Evolutionary conservation across 2,329 filamentous ascomycete genomes (phyloP), one percentile per base, ranked within the genome.

Genomic region (Ascocoryne sarcoides): DNA sequence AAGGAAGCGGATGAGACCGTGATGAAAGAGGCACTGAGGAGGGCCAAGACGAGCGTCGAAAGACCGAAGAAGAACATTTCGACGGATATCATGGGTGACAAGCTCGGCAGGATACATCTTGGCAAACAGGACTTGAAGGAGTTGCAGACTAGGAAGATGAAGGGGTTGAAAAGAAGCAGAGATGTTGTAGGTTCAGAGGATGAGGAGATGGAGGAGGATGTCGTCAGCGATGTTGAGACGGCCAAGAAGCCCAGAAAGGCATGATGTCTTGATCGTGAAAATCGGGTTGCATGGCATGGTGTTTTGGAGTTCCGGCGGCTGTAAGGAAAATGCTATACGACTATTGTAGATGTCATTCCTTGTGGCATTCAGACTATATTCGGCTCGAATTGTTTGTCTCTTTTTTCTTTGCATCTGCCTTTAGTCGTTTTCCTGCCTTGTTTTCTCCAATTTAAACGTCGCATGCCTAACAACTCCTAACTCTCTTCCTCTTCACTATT

Each of bases 141-240:
- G 55, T 65, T 98, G 64, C 92, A 98, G 71, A 93, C 89, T 39
- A 81, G 92, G 60, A 98, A 98, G 78, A 96, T 98, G 89, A 98
- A 98, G 79, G 92, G 89, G 52, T 65, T 98, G 52, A 98, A 96
- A 76, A 75, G 92, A 51, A 79, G 74, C 49, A 76, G 86, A 40
- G 79, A 79, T 47, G 65, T 76, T 17, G 70, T 73, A 37, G 68
- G 66, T 37, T 72, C 71, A 31, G 69, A 68, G 17, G 76, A 73
- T 37, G 69, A 66, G 12, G 67, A 67, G 44, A 63, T 57, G 31
- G 69, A 71, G 37, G 70, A 65, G 43, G 68, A 67, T 51, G 65
- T 69, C 42, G 62, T 59, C n/a, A 60, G 52, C 42, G 55, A 55
- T 19, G 53, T 60, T 20, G 56, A 59, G 44, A 39, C 50, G 12